Evolutionary conservation across 2,329 filamentous ascomycete species (phyloP), one percentile per base, ranked within the genome.

Genomic region (Fusarium staphyleae): DNA sequence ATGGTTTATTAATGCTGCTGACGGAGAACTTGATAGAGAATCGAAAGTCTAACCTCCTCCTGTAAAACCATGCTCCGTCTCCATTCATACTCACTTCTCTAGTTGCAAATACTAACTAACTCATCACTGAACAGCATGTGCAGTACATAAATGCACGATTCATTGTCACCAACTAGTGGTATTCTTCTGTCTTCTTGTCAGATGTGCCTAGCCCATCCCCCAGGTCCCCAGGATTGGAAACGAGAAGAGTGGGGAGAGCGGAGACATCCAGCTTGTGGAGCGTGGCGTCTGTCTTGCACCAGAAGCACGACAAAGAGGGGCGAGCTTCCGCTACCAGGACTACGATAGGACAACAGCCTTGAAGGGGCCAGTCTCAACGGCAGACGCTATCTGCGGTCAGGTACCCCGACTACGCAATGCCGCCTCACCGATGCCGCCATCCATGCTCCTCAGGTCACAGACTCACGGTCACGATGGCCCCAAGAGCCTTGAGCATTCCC

Each of bases 351-450:
- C 37, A 44, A 55, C 45, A 58, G 55, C 40, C 39, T 57, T 15
- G 30, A 30, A 22, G 28, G 52, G 44, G 56, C 44, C 60, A 53
- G 46, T 36, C 47, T 32, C 36, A 55, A 60, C 52, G 55, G 43
- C 48, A 48, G 50, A 56, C 52, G 53, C 54, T 66, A 65, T 66
- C 63, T 61, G 46, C 41, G 35, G 30, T 13, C 39, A 58, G 63
- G 63, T 66, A 65, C 58, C 52, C 55, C 54, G 51, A 65, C 52
- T 51, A 60, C 55, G 52, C 53, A 54, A 50, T 52, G 55, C 63
- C 44, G 52, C 63, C 57, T 66, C 63, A 65, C 61, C 61, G 55
- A 65, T 55, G 57, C 61, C 51, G 47, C 63, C 61, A 59, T 66
- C 51, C 60, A 63, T 64, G 60, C 49, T 57, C 36, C 43, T 30